phyloP scores from a whole-genome alignment of 129 eudicot genomes.

The Kitagawia praeruptora region DNA sequence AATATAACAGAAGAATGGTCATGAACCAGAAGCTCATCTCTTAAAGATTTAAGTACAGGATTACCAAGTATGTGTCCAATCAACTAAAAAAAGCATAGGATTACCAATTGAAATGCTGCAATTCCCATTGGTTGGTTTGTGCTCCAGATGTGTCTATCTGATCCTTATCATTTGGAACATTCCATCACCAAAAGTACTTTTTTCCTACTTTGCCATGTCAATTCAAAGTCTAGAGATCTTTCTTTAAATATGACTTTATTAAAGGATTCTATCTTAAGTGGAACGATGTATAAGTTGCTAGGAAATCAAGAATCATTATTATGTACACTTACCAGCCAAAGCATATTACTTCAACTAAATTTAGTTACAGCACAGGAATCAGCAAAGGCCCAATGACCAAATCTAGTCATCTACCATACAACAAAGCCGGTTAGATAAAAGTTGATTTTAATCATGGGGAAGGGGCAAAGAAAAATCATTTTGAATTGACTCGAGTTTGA shows the following conservation, averaged over 20 bases:
- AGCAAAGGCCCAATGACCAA: neutral
- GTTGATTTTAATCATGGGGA: constrained; percentile 4
- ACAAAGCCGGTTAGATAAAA: neutral
- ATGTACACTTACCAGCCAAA: neutral
- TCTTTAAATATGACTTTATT: neutral
- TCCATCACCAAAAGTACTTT: constrained; percentile 23
- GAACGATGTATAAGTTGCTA: constrained; percentile 4
- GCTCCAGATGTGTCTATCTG: constrained; percentile 23
- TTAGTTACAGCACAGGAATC: neutral
- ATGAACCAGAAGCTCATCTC: neutral
- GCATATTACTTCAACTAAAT: neutral
- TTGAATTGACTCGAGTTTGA: constrained; percentile 7
- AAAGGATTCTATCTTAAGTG: constrained; percentile 11
- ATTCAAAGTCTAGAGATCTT: neutral
- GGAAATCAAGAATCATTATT: constrained; percentile 4
- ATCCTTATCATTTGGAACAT: constrained; percentile 47
- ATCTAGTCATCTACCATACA: neutral
- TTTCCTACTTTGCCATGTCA: neutral
- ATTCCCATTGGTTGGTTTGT: constrained; percentile 15
- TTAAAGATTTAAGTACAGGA: neutral
- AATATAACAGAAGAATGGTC: neutral
- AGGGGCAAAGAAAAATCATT: neutral
- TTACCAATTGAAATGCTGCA: constrained; percentile 11
- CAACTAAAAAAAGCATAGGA: neutral
- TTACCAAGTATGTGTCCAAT: neutral